Conservation (phyloP, 805 yeast genomes). For the Hanseniaspora guilliermondii region DNA sequence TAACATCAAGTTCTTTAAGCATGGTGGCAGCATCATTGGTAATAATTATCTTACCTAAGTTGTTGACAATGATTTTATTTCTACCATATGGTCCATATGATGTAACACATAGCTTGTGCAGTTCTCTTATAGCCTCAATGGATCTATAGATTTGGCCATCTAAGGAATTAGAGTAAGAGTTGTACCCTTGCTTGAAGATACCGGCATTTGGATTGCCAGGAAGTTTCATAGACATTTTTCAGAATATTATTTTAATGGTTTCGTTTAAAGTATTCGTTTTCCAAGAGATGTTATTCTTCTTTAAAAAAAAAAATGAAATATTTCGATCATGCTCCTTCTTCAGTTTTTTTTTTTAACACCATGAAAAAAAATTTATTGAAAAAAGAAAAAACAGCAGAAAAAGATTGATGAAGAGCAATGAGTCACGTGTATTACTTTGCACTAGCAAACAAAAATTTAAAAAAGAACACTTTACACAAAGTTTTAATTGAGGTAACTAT, state of each 20-base stretch:
- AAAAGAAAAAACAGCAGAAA: background rate
- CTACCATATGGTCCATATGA: slow-evolving; percentile 97
- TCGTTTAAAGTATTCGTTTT: background rate
- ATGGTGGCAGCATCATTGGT: slow-evolving; percentile 98
- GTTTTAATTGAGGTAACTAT: no score
- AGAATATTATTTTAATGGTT: background rate
- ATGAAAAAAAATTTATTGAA: background rate
- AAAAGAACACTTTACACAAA: no score
- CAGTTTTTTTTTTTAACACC: background rate
- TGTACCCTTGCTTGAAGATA: slow-evolving; percentile 90
- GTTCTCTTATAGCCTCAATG: slow-evolving; percentile 87
- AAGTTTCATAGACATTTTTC: slow-evolving; percentile 67
- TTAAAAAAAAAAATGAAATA: no score
- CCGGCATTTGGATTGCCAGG: slow-evolving; percentile 92
- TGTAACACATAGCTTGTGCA: slow-evolving; percentile 79
- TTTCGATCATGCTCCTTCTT: background rate
- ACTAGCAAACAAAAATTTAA: background rate
- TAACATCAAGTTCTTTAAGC: slow-evolving; percentile 81
- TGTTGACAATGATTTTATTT: slow-evolving; percentile 87
- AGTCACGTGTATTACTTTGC: background rate
- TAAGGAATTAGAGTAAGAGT: slow-evolving; percentile 57
- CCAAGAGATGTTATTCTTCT: no score
- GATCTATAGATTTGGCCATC: slow-evolving; percentile 93
- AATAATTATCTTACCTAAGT: slow-evolving; percentile 70
- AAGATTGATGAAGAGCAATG: no score